Percentiles rank a stretch among this genome's conserved stretches.
phyloP scores from a whole-genome alignment of 805 yeast species.

The Myxozyma geophila region DNA sequence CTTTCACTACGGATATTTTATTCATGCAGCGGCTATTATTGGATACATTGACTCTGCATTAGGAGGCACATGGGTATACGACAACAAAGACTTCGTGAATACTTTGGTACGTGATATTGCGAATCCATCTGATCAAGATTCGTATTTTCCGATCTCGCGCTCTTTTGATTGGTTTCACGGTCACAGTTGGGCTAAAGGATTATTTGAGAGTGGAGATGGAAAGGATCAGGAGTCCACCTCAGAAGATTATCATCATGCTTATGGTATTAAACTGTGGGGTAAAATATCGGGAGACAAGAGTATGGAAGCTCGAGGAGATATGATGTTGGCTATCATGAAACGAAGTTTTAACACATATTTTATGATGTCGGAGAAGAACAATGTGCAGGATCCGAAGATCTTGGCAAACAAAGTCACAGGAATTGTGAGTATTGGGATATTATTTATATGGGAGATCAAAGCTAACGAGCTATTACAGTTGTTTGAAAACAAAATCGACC shows the following conservation, averaged over 20 bases:
- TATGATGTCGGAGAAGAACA: conserved; percentile 55
- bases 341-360: conserved; percentile 62
- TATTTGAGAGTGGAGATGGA: conserved; percentile 67
- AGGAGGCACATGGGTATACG: conserved; percentile 60
- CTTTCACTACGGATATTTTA: conserved; percentile 82
- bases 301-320: conserved; percentile 60
- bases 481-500: conserved; percentile 73
- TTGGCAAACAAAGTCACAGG: conserved; percentile 68
- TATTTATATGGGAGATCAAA: no score
- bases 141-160: conserved; percentile 68
- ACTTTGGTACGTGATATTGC: conserved; percentile 68
- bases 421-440: conserved; percentile 44
- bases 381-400: conserved; percentile 56
- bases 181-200: conserved; percentile 76
- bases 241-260: conserved; percentile 72
- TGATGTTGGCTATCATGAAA: conserved; percentile 62
- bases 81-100: conserved; percentile 61
- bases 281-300: conserved; percentile 55
- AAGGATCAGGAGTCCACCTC: conserved; percentile 72
- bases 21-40: conserved; percentile 80
- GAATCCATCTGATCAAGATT: conserved; percentile 58
- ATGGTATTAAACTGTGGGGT: conserved; percentile 75
- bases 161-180: conserved; percentile 75
- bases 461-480: conserved; percentile 35
- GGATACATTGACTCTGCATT: conserved; percentile 62